Base-by-base conservation (phyloP, 108 stramenopile genomes). In the Mediolabrus comicus region DNA sequence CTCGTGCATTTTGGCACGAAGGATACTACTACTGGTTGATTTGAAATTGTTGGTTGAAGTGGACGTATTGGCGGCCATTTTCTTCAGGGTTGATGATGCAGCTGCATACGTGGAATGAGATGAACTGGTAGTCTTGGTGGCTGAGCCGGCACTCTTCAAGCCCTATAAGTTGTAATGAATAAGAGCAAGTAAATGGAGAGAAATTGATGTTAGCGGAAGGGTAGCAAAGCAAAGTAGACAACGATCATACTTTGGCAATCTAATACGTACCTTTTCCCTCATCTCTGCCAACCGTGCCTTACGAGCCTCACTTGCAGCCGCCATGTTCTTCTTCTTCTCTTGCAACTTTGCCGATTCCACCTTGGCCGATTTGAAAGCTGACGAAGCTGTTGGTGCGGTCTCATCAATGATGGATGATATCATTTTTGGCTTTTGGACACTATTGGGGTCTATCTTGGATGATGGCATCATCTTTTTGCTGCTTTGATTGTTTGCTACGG, bases 1-100 rank as follows among this genome's bases (percentile, higher is more conserved):
- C 73, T 89, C 88, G 26, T 88, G 81, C 87, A 92, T 88, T 72
- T 88, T 77, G 0, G 87, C 84, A 2, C 80, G 74, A 38, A 85
- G 79, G 35, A 69, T 67, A 24, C 46, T 70, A 29, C 34, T 34
- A 22, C 62, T 62, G 74, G 83, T 71, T 74, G 72, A 35, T 58
- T 62, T 28, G 22, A 25, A 28, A 11, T 34, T 17, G 51, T 61
- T 43, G 16, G 41, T n/a, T 17, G 41, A 62, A 2, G 55, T 53
- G 10, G 81, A 36, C 29, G 82, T 49, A 14, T 32, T 57, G 3
- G 79, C 34, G 3, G 72, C 67, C 36, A 74, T 64, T 32, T 24
- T 63, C 9, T 58, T 55, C 56, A 79, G 70, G 19, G 41, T 43
- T 1, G 79, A 54, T 35, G 78, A 54, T 52, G 72, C 33, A 0